Base-by-base conservation (phyloP, 768 basidiomycete species). In the Leccinum sublutescens region DNA sequence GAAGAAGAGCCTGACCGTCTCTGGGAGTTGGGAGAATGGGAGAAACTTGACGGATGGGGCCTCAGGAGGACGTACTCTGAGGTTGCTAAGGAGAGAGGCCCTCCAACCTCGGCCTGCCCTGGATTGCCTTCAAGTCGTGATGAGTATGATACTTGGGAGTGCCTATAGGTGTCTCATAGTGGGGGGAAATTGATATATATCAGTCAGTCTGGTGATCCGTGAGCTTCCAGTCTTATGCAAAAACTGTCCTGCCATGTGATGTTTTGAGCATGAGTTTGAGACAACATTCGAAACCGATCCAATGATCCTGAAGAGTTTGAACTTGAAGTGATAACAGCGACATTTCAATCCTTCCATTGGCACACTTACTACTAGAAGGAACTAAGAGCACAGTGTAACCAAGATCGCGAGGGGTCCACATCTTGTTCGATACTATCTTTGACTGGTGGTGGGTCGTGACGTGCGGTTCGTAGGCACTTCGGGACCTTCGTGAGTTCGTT, bases 21-120 rank as follows among this genome's bases (percentile, higher is more conserved):
- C 4, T 65, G 58, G 55, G 34, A 27, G 15, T 29, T 53, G 27
- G 36, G 50, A 2, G 69, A 60, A n/a, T 71, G 70, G 70, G 69
- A 69, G 34, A 62, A 58, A 31, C 17, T 73, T 6, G 65, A 69
- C 21, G 52, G n/a, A 10, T n/a, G 25, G 9, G 50, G 27, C n/a
- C 50, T 57, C 50, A 62, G 57, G 58, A 64, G 58, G 38, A 60
- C 60, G 15, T 71, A 71, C 54, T 67, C 67, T 0, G 69, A 73
- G 21, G 21, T 21, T 21, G 21, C 1, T 21, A 21, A 21, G 10
- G 54, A 31, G 29, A 52, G 43, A 23, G 36, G 54, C 49, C 45
- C 54, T 51, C 40, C 54, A 8, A 31, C 48, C 3, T 6, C 19
- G 2, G 14, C 52, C n/a, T 54, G 23, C 34, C 49, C 54, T 52